Conservation (phyloP, 345 rosid genomes). For the Noccaea caerulescens region DNA sequence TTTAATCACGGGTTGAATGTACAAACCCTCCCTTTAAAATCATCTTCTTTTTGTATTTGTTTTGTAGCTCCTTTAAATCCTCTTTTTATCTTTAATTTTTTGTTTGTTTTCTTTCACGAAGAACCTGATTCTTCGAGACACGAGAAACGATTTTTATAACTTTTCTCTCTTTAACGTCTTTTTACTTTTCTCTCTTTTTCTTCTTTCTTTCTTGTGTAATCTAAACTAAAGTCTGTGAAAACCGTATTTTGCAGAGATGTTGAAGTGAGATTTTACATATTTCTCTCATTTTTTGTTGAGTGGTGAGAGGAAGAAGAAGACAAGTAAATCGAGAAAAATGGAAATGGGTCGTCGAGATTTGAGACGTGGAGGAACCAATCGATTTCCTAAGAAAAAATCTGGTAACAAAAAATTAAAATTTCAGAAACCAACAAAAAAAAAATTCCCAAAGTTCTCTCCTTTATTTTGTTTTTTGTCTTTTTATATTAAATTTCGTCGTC, state of each 20-base stretch:
- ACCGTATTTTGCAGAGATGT: constrained; percentile 34
- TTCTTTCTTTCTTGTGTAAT: not conserved
- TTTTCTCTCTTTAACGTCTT: constrained; percentile 33
- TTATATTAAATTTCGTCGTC: not conserved
- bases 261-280: constrained; percentile 9
- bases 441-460: constrained; percentile 30
- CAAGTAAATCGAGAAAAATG: constrained; percentile 51
- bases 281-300: not conserved
- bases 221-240: constrained; percentile 24
- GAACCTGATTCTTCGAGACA: constrained; percentile 85
- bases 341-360: constrained; percentile 61
- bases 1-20: constrained; percentile 42
- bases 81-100: not conserved
- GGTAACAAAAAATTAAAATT: constrained; percentile 36
- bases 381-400: constrained; percentile 57
- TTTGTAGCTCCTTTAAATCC: not conserved
- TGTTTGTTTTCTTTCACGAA: constrained; percentile 48
- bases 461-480: not conserved
- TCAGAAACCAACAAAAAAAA: constrained; percentile 34
- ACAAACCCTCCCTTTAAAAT: not conserved
- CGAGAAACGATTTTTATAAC: constrained; percentile 60
- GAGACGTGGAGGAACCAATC: constrained; percentile 64
- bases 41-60: not conserved
- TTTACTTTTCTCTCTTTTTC: constrained; percentile 27
- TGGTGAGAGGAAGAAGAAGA: constrained; percentile 23